phyloP scores from a whole-genome alignment of 768 basidiomycete species.

The Psilocybe sp. region DNA sequence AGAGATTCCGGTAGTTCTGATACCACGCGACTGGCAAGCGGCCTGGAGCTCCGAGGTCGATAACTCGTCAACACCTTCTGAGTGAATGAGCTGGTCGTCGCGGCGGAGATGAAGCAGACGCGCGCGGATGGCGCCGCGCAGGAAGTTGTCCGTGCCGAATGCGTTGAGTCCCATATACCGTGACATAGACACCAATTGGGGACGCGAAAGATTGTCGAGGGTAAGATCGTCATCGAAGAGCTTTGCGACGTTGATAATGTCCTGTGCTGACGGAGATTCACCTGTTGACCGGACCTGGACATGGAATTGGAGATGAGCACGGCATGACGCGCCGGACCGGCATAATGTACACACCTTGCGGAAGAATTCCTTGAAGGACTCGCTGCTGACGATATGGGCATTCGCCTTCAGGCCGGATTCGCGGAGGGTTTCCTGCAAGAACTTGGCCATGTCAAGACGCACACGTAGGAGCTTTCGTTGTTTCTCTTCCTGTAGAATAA shows the following conservation, averaged over 20 bases:
- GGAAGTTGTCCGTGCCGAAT: slow-evolving; percentile 98
- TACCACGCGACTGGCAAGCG: slow-evolving; percentile 92
- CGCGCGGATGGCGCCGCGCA: slow-evolving; percentile 86
- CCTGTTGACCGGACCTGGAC: slow-evolving; percentile 87
- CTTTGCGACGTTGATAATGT: slow-evolving; percentile 93
- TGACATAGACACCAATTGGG: slow-evolving; percentile 97
- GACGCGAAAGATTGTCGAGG: slow-evolving; percentile 94
- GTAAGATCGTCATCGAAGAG: slow-evolving; percentile 98
- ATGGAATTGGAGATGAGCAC: not conserved
- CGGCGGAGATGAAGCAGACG: slow-evolving; percentile 79
- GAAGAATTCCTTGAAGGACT: slow-evolving; percentile 99
- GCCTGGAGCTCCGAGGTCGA: slow-evolving; percentile 90
- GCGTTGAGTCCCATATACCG: slow-evolving; percentile 98
- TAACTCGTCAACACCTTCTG: slow-evolving; percentile 87
- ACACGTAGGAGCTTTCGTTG: slow-evolving; percentile 93
- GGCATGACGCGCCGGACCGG: slow-evolving; percentile 1
- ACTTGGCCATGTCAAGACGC: slow-evolving; percentile 98
- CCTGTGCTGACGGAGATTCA: slow-evolving; percentile 83
- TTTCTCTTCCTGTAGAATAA: slow-evolving; percentile 83
- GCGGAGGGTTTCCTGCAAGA: slow-evolving; percentile 94
- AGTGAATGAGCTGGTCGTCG: slow-evolving; percentile 90
- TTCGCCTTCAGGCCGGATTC: slow-evolving; percentile 93
- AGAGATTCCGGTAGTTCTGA: slow-evolving; percentile 83
- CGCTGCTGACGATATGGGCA: slow-evolving; percentile 88
- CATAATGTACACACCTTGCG: slow-evolving; percentile 62